Evolutionary conservation across 768 basidiomycete species (phyloP), one percentile per base, ranked within the genome.

Genomic region (Mycena kentingensis): DNA sequence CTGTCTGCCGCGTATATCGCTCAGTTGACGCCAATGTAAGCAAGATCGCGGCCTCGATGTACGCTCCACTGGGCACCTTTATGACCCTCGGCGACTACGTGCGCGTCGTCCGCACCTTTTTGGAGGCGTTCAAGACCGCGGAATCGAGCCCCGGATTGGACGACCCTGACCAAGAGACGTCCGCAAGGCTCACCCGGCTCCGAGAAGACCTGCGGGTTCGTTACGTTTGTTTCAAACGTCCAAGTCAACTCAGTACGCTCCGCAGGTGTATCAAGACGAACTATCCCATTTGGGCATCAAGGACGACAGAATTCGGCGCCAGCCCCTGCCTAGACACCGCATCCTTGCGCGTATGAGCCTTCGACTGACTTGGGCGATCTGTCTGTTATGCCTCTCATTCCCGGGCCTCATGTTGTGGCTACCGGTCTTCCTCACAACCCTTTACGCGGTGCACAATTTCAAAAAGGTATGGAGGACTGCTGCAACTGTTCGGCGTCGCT

Each of bases 51-150:
- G 77, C 88, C 16, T 73, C 88, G 24, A 84, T 95, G 39, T 95
- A 95, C 61, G 90, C 84, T 5, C 93, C 93, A 2, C 72, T 94
- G n/a, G 93, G 93, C 35, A 94, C 93, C 13, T 75, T 71, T 12
- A 91, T 95, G 88, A 82, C 78, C 49, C 75, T 95, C 15, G 92
- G 93, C 11, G 88, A 95, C 65, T 83, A 90, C 64, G 87, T 94
- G 24, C 81, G 91, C 19, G 77, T 91, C 7, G 84, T 80, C 34
- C 78, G 85, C 62, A 74, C 79, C 36, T 95, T 94, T 65, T 75
- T 90, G 15, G 89, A 92, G 57, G 82, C 77, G 2, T 90, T 95
- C 67, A 88, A 87, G 54, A 60, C 68, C 49, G 65, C 73, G 11
- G 66, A 72, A 39, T 65, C 67, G 22, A 63, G 63, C 12, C 48